Conservation (phyloP, 768 basidiomycete genomes). For the Holtermanniella nyarrowii region DNA sequence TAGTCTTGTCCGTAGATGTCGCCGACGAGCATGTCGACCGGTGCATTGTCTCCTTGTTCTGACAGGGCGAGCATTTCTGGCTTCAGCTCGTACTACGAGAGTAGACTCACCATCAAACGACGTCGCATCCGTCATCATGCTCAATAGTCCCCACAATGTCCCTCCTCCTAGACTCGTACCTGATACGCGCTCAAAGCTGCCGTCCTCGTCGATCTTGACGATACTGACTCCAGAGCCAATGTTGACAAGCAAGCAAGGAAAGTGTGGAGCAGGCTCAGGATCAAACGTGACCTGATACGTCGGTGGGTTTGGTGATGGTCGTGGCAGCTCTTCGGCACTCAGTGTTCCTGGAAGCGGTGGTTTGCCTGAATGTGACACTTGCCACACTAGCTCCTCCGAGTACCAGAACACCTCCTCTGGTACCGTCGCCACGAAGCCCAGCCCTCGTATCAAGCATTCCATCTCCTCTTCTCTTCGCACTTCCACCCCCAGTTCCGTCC, state of each 20-base stretch:
- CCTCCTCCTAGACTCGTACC: constrained; percentile 96
- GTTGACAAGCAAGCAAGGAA: constrained; percentile 93
- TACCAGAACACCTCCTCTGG: constrained; percentile 98
- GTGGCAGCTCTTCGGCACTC: constrained; percentile 48
- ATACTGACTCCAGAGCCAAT: constrained; percentile 97
- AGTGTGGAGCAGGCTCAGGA: constrained; percentile 62
- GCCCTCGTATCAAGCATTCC: constrained; percentile 93
- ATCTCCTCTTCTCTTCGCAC: constrained; percentile 92
- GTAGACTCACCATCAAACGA: constrained; percentile 78
- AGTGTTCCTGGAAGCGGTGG: constrained; percentile 1
- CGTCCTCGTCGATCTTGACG: constrained; percentile 93
- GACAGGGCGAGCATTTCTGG: constrained; percentile 93
- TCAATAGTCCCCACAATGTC: constrained; percentile 91
- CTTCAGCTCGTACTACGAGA: constrained; percentile 1
- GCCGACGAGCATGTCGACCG: constrained; percentile 96
- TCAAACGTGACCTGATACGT: constrained; percentile 82
- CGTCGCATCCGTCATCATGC: constrained; percentile 84
- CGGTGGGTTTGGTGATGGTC: constrained; percentile 85
- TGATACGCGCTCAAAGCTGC: constrained; percentile 87
- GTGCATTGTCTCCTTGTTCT: constrained; percentile 83
- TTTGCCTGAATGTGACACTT: constrained; percentile 44
- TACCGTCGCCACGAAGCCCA: constrained; percentile 90
- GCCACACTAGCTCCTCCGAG: constrained; percentile 84
- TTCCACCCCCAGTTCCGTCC: constrained; percentile 64
- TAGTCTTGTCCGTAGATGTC: constrained; percentile 99